Evolutionary conservation across 1,284 basidiomycete genomes (phyloP), one percentile per base, ranked within the genome.

Genomic region (Puccinia polysora): DNA sequence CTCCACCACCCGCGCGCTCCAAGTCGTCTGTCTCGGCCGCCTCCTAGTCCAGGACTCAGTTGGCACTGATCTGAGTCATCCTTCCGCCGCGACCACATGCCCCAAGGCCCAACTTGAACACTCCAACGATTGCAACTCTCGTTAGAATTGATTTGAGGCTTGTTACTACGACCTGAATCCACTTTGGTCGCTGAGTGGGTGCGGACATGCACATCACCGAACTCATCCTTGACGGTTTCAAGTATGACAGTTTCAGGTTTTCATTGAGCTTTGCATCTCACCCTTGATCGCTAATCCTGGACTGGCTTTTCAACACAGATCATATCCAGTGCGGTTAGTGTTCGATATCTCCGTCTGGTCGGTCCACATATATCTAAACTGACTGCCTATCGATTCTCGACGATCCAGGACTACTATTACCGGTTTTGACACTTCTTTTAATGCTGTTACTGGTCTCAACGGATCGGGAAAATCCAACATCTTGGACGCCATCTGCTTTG

Each of bases 401-500:
- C 79, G 78, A 30, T 79, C 79, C 34, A 77, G 81, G 6, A 81
- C 81, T 58, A 80, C 79, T 59, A 80, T 82, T 40, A 78, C 77
- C 7, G 81, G 80, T 56, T 82, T 81, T 76, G 81, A 82, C 74
- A 74, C 81, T 0, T 79, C 77, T 50, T 82, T 82, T 78, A 82
- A 82, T 67, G 81, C 81, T 36, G 81, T 82, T 76, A 82, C 81
- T 0, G 81, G 81, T 25, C 75, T 80, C 68, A 82, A 82, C 62
- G 81, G 81, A 7, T 78, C 77, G 12, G 92, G 93, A 75, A 96
- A 97, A 83, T 95, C 92, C 74, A 99, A 97, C 81, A 96, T 97
- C 76, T 86, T 97, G 75, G 93, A 97, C 82, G 92, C 94, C 73
- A 96, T 96, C 81, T 94, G 91, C 80, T 97, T 97, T 79, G 92